Base-by-base conservation (phyloP, 2,329 filamentous ascomycete species). In the Amylocarpus encephaloides region DNA sequence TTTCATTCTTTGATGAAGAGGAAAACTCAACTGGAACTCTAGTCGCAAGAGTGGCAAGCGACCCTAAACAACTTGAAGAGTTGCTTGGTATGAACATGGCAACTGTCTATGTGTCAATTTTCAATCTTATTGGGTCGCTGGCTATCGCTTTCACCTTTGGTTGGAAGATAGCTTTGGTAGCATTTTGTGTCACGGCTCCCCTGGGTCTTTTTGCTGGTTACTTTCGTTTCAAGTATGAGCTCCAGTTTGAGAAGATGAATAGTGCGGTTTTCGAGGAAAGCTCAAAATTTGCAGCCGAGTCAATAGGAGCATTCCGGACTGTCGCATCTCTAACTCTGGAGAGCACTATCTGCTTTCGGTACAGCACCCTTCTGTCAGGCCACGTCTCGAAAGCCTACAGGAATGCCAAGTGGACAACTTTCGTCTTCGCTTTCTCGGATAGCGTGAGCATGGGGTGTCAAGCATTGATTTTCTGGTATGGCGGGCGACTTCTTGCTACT, bases 121-220 rank as follows among this genome's bases (percentile, higher is more conserved):
- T 87, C 63, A 84, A 79, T 39, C 67, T 90, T 6, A 59, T 79
- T 6, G 85, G 84, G 0, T 79, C 77, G 3, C 68, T 87, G 13
- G 69, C 74, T 39, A 83, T 90, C 47, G 75, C 84, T 1, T 88
- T 86, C 57, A 72, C 75, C 6, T 88, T 84, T 62, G 82, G 83
- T 1, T 90, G 86, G 86, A 89, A 88, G 64, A 72, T 91, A 10
- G 79, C 83, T 0, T 69, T 88, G 0, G 81, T 90, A 0, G 76
- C 78, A 0, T 69, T 82, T 13, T 84, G n/a, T n/a, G n/a, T 79
- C 58, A 77, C 83, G 2, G 70, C 71, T 0, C 77, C 76, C 1
- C 64, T 73, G 12, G 71, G 77, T 6, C 67, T 78, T 6, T 58
- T 67, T 3, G 72, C 74, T 9, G 57, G 58, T 1, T 78, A 73